Conservation (phyloP, 371 early-diverging fungal genomes). For the Mucor circinelloides region DNA sequence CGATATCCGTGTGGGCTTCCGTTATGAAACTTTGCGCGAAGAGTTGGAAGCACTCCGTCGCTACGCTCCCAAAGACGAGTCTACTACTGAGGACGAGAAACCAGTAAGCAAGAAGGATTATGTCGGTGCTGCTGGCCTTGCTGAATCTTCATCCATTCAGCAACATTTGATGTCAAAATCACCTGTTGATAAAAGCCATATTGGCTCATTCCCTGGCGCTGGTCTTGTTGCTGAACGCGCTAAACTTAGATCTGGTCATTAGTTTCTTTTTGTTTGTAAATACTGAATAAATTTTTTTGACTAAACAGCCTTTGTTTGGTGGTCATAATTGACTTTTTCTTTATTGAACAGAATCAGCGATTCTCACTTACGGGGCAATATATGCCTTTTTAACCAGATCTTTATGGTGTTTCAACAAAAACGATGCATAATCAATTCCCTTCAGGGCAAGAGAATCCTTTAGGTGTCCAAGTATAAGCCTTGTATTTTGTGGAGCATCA, state of each 20-base stretch:
- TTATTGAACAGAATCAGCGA: too few species aligned
- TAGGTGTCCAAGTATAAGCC: too few species aligned
- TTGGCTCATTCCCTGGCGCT: slow-evolving; percentile 12
- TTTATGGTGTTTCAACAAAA: too few species aligned
- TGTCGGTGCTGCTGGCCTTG: slow-evolving; percentile 32
- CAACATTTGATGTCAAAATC: slow-evolving; percentile 22
- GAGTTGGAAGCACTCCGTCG: slow-evolving; percentile 68
- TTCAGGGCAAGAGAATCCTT: too few species aligned
- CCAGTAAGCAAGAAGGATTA: slow-evolving; percentile 24
- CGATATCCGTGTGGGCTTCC: slow-evolving; percentile 83
- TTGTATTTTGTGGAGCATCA: too few species aligned
- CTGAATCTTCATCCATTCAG: slow-evolving; percentile 25
- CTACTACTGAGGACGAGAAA: background rate
- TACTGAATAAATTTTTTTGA: background rate
- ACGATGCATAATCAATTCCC: too few species aligned
- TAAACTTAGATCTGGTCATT: slow-evolving; percentile 3
- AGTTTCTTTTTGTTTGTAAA: background rate
- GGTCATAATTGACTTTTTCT: too few species aligned
- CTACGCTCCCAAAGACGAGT: slow-evolving; percentile 26
- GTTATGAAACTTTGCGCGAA: slow-evolving; percentile 86
- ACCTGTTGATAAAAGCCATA: background rate
- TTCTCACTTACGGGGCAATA: too few species aligned
- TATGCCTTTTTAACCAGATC: too few species aligned
- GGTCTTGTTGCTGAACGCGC: slow-evolving; percentile 16
- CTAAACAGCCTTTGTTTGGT: background rate